phyloP scores from a whole-genome alignment of 2,329 filamentous ascomycete genomes.

The Diaporthe velutina region DNA sequence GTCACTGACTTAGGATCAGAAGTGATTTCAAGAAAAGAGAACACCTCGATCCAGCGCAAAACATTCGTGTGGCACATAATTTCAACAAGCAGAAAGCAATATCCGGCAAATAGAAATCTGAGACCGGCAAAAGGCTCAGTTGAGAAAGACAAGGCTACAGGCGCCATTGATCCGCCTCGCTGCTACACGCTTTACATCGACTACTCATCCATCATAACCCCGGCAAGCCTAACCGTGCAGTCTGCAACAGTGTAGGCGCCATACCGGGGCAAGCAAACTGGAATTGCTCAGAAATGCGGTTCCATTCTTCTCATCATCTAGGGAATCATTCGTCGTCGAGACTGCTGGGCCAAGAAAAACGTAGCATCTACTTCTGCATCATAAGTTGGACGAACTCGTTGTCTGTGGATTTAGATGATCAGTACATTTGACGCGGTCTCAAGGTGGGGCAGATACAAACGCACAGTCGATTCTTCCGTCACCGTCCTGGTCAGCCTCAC shows the following conservation, averaged over 20 bases:
- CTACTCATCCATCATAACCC: slow-evolving; percentile 32
- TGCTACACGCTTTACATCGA: slow-evolving; percentile 31
- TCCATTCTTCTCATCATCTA: slow-evolving; percentile 40
- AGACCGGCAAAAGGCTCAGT: slow-evolving; percentile 35
- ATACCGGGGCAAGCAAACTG: slow-evolving; percentile 25
- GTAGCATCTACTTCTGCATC: slow-evolving; percentile 85
- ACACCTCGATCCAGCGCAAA: slow-evolving; percentile 11
- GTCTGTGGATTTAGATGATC: slow-evolving; percentile 62
- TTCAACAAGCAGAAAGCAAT: slow-evolving; percentile 22
- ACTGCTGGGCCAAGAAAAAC: slow-evolving; percentile 17
- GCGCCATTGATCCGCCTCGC: slow-evolving; percentile 32
- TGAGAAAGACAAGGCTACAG: slow-evolving; percentile 37
- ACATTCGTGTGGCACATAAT: slow-evolving; percentile 12
- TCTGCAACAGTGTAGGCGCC: slow-evolving; percentile 6
- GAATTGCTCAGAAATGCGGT: slow-evolving; percentile 28
- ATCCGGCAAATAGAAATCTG: slow-evolving; percentile 17
- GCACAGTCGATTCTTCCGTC: slow-evolving; percentile 90
- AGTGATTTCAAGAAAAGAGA: background rate
- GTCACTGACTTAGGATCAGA: background rate
- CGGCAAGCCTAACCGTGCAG: slow-evolving; percentile 28
- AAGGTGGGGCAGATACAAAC: slow-evolving; percentile 47
- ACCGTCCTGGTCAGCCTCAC: slow-evolving; percentile 90
- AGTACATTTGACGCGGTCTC: background rate
- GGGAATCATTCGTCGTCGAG: slow-evolving; percentile 37
- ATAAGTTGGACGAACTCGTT: slow-evolving; percentile 95